Evolutionary conservation across 352 stramenopile species (phyloP).

Genomic region (Phytophthora fragariaefolia): DNA sequence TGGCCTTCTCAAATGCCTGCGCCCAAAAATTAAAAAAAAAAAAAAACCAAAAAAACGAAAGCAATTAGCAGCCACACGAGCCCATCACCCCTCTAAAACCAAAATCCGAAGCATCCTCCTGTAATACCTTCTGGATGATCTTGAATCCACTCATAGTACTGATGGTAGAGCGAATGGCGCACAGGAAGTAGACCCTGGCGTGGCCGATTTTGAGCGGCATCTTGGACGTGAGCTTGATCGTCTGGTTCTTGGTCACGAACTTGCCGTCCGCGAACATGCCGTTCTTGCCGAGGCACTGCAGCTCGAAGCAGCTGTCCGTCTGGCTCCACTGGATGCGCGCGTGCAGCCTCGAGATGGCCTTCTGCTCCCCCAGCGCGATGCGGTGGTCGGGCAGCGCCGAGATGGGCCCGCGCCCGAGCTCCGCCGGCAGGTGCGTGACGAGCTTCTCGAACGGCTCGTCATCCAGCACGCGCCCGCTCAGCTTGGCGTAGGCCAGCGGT

Average conservation of each 20-base stretch:
- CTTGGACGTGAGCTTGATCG: slow-evolving; percentile 66
- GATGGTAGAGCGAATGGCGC: slow-evolving; percentile 70
- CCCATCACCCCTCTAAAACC: slow-evolving; percentile 4
- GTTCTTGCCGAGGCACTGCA: slow-evolving; percentile 85
- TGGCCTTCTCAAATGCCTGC: slow-evolving; percentile 83
- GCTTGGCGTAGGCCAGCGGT: slow-evolving; percentile 83
- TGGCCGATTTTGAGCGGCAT: slow-evolving; percentile 84
- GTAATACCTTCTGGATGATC: slow-evolving; percentile 71
- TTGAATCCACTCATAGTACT: slow-evolving; percentile 88
- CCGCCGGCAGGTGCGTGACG: slow-evolving; percentile 75
- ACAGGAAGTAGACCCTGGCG: slow-evolving; percentile 79
- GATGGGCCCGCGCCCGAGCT: slow-evolving; percentile 67
- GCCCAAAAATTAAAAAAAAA: background rate
- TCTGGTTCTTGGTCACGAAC: slow-evolving; percentile 77
- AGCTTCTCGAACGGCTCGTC: slow-evolving; percentile 78
- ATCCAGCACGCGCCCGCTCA: slow-evolving; percentile 64
- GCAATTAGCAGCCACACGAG: background rate
- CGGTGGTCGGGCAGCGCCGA: slow-evolving; percentile 50
- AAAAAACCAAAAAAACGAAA: slow-evolving; percentile 1
- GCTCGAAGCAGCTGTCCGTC: slow-evolving; percentile 75
- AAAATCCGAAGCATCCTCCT: background rate
- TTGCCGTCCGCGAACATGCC: slow-evolving; percentile 75
- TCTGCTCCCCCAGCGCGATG: slow-evolving; percentile 80
- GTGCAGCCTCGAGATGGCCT: slow-evolving; percentile 78
- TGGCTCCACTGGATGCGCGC: slow-evolving; percentile 83